phyloP scores from a whole-genome alignment of 2,329 filamentous ascomycete genomes.

The Penicillium sclerotigenum region DNA sequence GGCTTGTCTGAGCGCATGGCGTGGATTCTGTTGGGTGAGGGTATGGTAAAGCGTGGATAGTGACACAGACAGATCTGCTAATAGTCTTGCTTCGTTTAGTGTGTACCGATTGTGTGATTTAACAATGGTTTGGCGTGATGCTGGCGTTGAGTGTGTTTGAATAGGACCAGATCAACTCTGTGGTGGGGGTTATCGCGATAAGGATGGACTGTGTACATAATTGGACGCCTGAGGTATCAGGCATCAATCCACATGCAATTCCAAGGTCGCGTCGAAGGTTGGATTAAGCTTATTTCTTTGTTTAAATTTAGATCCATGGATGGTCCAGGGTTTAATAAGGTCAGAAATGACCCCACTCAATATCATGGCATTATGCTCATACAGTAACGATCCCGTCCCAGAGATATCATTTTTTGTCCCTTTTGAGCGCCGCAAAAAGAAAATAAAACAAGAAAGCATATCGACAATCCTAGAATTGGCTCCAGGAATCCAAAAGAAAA shows the following conservation, averaged over 20 bases:
- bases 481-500: slow-evolving; percentile 2
- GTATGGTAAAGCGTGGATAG: background rate
- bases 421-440: slow-evolving; percentile 22
- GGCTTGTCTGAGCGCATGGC: slow-evolving; percentile 49
- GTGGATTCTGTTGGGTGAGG: background rate
- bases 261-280: background rate
- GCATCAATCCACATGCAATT: background rate
- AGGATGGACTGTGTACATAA: background rate
- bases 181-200: slow-evolving; percentile 17
- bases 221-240: background rate
- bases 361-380: slow-evolving; percentile 23
- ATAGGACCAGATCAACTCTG: background rate
- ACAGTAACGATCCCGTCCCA: slow-evolving; percentile 18
- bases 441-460: slow-evolving; percentile 11
- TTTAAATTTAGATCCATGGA: background rate
- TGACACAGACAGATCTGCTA: background rate
- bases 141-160: background rate
- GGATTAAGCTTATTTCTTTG: slow-evolving; percentile 4
- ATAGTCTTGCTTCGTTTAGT: background rate
- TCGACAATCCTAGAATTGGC: slow-evolving; percentile 11
- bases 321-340: background rate
- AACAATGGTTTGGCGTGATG: background rate
- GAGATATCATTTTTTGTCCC: slow-evolving; percentile 23
- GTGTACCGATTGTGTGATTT: background rate
- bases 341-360: slow-evolving; percentile 10